Conservation (phyloP, 495 filamentous ascomycete species). For the Darksidea phi region DNA sequence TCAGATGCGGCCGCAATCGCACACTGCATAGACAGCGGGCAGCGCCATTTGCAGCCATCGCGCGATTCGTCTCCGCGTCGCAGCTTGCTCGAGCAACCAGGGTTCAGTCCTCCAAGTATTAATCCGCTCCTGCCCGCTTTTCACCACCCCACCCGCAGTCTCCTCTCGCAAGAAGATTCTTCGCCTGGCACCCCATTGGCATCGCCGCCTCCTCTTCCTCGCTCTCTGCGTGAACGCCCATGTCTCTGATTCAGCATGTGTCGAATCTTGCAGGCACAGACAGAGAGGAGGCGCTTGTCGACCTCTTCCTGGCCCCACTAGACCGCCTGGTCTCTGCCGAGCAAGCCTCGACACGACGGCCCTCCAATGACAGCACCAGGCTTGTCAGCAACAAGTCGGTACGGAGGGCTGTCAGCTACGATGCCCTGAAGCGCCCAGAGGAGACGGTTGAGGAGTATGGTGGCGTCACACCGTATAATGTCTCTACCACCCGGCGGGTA, state of each 20-base stretch:
- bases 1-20: too few species aligned
- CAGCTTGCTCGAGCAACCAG: constrained; percentile 5
- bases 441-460: constrained; percentile 25
- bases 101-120: constrained; percentile 10
- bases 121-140: constrained; percentile 17
- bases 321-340: constrained; percentile 11
- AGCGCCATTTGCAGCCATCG: too few species aligned
- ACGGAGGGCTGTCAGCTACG: constrained; percentile 35
- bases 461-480: constrained; percentile 36
- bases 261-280: constrained; percentile 39
- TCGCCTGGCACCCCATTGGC: too few species aligned
- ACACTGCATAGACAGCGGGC: too few species aligned
- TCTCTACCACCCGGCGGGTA: constrained; percentile 28
- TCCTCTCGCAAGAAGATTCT: neutral
- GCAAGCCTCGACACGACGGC: constrained; percentile 9
- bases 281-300: constrained; percentile 32
- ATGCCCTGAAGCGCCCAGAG: constrained; percentile 34
- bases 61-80: too few species aligned
- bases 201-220: neutral
- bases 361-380: constrained; percentile 11
- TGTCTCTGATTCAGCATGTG: constrained; percentile 43
- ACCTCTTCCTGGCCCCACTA: constrained; percentile 25
- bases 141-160: neutral
- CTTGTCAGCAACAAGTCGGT: constrained; percentile 20
- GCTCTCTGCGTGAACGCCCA: constrained; percentile 11